Base-by-base conservation (phyloP, 192 early-diverging fungal genomes). In the Lobulomyces angularis region DNA sequence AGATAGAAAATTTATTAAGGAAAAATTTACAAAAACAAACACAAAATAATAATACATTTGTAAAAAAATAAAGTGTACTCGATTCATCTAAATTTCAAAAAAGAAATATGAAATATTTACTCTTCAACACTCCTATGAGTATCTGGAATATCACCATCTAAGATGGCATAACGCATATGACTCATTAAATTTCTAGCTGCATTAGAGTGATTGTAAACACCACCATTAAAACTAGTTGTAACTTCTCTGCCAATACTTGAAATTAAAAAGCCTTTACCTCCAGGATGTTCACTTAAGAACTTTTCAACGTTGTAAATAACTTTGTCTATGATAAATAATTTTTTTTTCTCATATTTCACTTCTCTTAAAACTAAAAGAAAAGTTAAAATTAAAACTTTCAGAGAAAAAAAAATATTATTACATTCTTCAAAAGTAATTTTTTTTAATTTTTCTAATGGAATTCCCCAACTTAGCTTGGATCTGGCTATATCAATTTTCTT, bases 231-330 rank as follows among this genome's bases (percentile, higher is more conserved):
- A 1, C 82, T 65, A 9, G 62, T 67, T 5, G 89, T 88, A 51
- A 81, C 75, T 50, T 95, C 86, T 55, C 83, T 81, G 46, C 91
- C 91, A 24, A 90, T 64, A 21, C 62, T 73, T 41, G 65, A 59
- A 19, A 67, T 63, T 46, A 92, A 60, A 47, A 81, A 77, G 14
- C 69, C 71, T 27, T 58, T 53, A 45, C 88, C 90, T 46, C 90
- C 91, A 8, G 90, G 90, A 53, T 95, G 90, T 31, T 88, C 74
- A 39, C 83, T 66, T 38, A 84, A 72, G 64, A 95, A 95, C 19
- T 74, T 46, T 32, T 63, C 58, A 34, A 95, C 72, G 50, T 91
- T 79, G 48, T 92, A 86, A 28, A 88, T 61, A 20, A 80, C 65
- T 53, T 81, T 82, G 49, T 89, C 86, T 30, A 96, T 73, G 22